Base-by-base conservation (phyloP, 2,329 filamentous ascomycete species). In the Diplodia sapinea region DNA sequence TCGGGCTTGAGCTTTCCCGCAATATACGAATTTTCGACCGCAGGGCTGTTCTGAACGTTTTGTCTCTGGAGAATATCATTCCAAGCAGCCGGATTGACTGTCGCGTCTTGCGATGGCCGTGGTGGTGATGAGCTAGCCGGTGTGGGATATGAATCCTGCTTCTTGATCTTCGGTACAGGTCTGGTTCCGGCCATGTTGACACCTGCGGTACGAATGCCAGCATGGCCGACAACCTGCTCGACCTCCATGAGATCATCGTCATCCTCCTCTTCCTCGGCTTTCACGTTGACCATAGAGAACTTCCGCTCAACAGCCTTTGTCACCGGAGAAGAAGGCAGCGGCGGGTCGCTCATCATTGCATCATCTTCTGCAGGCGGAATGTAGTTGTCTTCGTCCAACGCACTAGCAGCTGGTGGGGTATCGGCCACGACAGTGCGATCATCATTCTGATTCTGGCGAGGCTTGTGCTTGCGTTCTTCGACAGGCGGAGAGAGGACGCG, bases 171-270 rank as follows among this genome's bases (percentile, higher is more conserved):
- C 72, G 91, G 92, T 43, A 89, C 86, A 31, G 91, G 90, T 49
- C 93, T 88, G 70, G 89, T 91, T 59, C 92, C 93, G 31, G 91
- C 86, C 77, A 97, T 88, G 77, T 99, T 98, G 72, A 98, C 87
- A 71, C 89, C 94, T 12, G 88, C 82, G 9, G 87, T 82, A 66
- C 86, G 88, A 68, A 91, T 85, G 29, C 89, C 82, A 40, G 82
- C 75, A 68, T 86, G 84, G 17, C 89, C 91, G 47, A 90, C 87
- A 67, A 86, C 87, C 77, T 96, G 91, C 26, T 91, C 89, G 65
- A 97, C 88, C 75, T 97, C 94, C 88, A 97, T 92, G 82, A 94
- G 85, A 70, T 89, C 87, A 55, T 38, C 36, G 36, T 92, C 90
- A 40, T 96, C 92, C 13, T 93, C 91, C 1, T 89, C 86, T 13